phyloP scores from a whole-genome alignment of 2,329 filamentous ascomycete species.

The Fonsecaea erecta region DNA sequence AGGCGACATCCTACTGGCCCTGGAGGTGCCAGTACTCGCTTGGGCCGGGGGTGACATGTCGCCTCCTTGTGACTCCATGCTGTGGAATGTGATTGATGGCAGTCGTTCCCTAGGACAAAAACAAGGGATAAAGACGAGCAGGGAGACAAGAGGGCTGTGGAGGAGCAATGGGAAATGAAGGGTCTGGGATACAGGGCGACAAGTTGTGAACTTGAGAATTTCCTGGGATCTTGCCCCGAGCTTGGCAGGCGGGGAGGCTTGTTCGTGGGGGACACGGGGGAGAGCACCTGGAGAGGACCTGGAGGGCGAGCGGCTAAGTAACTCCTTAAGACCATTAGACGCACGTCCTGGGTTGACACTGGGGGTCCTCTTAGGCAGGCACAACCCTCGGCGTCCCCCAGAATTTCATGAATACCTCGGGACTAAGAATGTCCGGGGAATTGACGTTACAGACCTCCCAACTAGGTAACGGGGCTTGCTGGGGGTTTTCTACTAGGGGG shows the following conservation, averaged over 20 bases:
- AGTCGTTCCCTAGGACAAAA: not conserved
- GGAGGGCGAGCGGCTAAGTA: not conserved
- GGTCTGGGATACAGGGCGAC: not conserved
- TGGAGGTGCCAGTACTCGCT: not conserved
- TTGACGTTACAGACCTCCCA: not conserved
- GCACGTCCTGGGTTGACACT: no score
- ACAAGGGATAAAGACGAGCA: not conserved
- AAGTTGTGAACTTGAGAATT: not conserved
- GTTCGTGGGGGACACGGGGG: not conserved
- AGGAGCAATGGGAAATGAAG: not conserved
- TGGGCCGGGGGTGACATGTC: not conserved
- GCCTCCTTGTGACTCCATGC: not conserved
- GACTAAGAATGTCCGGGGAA: constrained; percentile 2
- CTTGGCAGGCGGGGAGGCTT: not conserved
- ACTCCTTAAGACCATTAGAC: no score
- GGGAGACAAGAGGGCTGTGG: not conserved
- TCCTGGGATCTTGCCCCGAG: not conserved
- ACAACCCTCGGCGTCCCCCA: not conserved
- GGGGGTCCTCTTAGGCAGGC: not conserved
- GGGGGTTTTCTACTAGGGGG: no score
- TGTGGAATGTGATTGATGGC: not conserved
- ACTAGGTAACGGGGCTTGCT: not conserved
- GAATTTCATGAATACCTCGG: not conserved
- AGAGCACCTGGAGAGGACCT: not conserved
- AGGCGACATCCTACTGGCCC: not conserved